These are phyloP conservation scores for Tausonia pullulans DNA, from an alignment of 1,284 basidiomycete species.

Conservation along the genomic window DNA sequence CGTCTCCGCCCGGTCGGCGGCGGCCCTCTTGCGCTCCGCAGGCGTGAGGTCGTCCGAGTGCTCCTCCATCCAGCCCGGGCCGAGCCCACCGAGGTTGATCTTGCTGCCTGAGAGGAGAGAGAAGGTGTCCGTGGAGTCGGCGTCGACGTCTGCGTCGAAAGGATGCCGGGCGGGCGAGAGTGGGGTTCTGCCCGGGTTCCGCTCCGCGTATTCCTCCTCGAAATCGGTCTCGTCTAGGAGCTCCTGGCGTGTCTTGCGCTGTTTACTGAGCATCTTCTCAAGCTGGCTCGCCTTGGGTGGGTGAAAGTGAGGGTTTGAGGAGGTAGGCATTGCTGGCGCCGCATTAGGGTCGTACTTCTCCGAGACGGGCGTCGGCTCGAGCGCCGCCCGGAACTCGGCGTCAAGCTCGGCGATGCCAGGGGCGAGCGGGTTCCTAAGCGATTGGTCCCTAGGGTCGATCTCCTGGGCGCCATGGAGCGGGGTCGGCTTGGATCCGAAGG, in stretches of 20 bases:
- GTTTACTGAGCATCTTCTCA: no score
- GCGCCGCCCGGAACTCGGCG: no score
- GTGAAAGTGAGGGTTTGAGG: no score
- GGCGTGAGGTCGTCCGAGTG: not conserved
- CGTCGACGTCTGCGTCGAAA: not conserved
- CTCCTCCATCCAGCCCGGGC: constrained; percentile 9
- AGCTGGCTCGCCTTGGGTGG: no score
- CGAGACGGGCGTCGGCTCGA: no score
- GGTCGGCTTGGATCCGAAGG: constrained; percentile 6
- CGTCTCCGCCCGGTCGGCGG: constrained; percentile 1
- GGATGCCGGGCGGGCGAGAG: not conserved
- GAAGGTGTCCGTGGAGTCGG: not conserved
- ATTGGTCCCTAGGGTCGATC: constrained; percentile 4
- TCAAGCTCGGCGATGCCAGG: no score
- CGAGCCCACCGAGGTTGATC: constrained; percentile 7
- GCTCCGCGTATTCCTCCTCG: not conserved
- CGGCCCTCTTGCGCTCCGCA: not conserved
- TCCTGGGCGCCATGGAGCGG: constrained; percentile 7
- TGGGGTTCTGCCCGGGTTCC: not conserved
- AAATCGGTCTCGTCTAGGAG: not conserved
- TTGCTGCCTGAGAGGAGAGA: not conserved
- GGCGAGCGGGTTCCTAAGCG: not conserved
- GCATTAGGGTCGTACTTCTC: no score
- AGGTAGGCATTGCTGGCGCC: no score
- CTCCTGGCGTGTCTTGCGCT: no score